phyloP scores from a whole-genome alignment of 1,139 yeast species.

The Blastobotrys elegans region DNA sequence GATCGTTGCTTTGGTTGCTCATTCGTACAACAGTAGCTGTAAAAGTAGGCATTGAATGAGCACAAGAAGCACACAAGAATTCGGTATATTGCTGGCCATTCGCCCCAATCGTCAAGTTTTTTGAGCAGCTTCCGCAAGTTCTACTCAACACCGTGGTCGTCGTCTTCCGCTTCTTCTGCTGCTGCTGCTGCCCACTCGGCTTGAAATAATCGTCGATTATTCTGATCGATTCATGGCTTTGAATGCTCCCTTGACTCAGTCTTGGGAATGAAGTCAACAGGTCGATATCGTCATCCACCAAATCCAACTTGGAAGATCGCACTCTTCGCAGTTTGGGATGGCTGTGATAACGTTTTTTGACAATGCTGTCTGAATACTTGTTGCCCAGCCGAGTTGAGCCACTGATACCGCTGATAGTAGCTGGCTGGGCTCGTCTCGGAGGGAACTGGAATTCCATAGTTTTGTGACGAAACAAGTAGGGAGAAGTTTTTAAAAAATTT shows the following conservation, averaged over 20 bases:
- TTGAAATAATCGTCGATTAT: slow-evolving; percentile 30
- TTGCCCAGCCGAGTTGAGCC: not conserved
- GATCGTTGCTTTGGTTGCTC: slow-evolving; percentile 5
- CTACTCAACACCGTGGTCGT: not conserved
- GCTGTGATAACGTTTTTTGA: not conserved
- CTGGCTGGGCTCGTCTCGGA: not conserved
- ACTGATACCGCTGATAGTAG: not conserved
- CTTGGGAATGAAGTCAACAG: slow-evolving; percentile 55
- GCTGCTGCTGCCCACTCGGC: not conserved
- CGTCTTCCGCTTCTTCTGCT: not conserved
- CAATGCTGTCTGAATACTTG: slow-evolving; percentile 9
- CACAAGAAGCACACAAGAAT: slow-evolving; percentile 14
- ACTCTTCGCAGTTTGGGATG: slow-evolving; percentile 12
- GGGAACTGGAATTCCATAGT: slow-evolving; percentile 2
- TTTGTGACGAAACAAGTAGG: too few species aligned
- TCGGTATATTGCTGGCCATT: slow-evolving; percentile 3
- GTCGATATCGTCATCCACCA: slow-evolving; percentile 59
- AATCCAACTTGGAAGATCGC: slow-evolving; percentile 40
- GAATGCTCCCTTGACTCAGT: slow-evolving; percentile 10
- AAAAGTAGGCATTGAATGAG: slow-evolving; percentile 8
- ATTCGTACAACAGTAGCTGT: slow-evolving; percentile 8
- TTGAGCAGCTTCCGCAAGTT: slow-evolving; percentile 10
- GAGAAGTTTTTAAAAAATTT: too few species aligned
- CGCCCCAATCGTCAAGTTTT: slow-evolving; percentile 3
- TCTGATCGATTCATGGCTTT: slow-evolving; percentile 19